phyloP scores from a whole-genome alignment of 192 early-diverging fungal genomes.

The Rhizophlyctis rosea region DNA sequence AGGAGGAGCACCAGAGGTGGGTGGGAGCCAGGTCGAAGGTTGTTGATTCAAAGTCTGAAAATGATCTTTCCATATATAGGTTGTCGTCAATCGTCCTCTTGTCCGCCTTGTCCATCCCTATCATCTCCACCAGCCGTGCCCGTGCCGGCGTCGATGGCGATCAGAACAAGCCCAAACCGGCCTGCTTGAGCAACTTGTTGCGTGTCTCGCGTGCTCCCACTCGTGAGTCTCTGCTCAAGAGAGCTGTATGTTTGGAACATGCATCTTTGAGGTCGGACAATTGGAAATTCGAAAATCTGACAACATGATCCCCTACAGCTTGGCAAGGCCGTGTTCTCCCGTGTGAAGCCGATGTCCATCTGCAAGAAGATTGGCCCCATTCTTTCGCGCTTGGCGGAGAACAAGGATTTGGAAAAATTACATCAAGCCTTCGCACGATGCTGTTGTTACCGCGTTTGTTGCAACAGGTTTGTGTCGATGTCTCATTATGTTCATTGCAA shows the following conservation, averaged over 20 bases:
- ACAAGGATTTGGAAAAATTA: conserved; percentile 82
- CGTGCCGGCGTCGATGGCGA: conserved; percentile 69
- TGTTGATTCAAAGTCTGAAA: no score
- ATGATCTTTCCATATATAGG: no score
- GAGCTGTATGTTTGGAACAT: conserved; percentile 62
- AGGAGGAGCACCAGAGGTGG: conserved; percentile 77
- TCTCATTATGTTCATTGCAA: no score
- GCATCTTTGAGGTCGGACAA: no score
- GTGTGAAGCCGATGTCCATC: conserved; percentile 88
- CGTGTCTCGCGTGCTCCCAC: conserved; percentile 80
- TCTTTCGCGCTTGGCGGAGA: conserved; percentile 56
- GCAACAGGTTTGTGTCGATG: conserved; percentile 72
- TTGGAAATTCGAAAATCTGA: no score
- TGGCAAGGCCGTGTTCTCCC: conserved; percentile 78
- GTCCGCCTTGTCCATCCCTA: conserved; percentile 93
- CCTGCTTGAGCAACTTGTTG: conserved; percentile 81
- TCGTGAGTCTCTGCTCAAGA: conserved; percentile 85
- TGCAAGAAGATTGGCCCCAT: conserved; percentile 94
- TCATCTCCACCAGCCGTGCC: conserved; percentile 81
- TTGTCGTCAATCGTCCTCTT: conserved; percentile 91
- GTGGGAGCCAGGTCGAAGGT: no score
- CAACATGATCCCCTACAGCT: no score
- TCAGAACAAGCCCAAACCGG: conserved; percentile 67
- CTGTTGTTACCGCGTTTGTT: conserved; percentile 93
- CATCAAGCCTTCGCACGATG: conserved; percentile 89